Percentiles rank a stretch among this genome's conserved stretches.
phyloP scores from a whole-genome alignment of 495 filamentous ascomycete species.

The Aspergillus bridgeri region DNA sequence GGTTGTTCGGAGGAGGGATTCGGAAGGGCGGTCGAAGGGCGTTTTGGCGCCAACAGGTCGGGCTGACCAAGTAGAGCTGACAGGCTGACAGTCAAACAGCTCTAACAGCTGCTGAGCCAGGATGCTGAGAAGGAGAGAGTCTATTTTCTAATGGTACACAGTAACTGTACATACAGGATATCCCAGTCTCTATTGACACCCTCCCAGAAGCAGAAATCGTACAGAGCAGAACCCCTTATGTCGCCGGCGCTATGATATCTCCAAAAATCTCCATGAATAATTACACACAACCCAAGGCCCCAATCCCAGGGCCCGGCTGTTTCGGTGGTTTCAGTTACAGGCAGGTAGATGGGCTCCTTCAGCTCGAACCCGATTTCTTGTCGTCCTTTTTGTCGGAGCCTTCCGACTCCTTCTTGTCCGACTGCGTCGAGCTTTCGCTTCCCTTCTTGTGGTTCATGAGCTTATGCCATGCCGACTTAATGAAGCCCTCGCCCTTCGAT shows the following conservation, averaged over 20 bases:
- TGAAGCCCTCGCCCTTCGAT: slow-evolving; percentile 72
- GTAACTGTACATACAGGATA: slow-evolving; percentile 10
- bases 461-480: slow-evolving; percentile 86
- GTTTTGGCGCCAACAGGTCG: background rate
- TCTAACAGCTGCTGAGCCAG: too few species aligned
- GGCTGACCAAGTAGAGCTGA: too few species aligned
- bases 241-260: slow-evolving; percentile 48
- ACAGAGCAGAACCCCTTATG: slow-evolving; percentile 21
- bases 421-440: slow-evolving; percentile 30
- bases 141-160: background rate
- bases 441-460: slow-evolving; percentile 71
- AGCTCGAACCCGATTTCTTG: slow-evolving; percentile 56
- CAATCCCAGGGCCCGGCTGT: background rate
- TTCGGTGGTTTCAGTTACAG: slow-evolving; percentile 2
- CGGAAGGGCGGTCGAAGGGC: background rate
- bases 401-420: slow-evolving; percentile 34
- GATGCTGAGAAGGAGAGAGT: background rate
- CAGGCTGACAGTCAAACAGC: too few species aligned
- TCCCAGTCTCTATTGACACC: slow-evolving; percentile 10
- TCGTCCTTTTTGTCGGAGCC: slow-evolving; percentile 37
- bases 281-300: slow-evolving; percentile 12
- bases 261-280: slow-evolving; percentile 32
- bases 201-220: slow-evolving; percentile 7
- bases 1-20: slow-evolving; percentile 2
- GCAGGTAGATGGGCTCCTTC: slow-evolving; percentile 13